Percentiles rank a stretch among this genome's conserved stretches.
Conservation (phyloP, 2,329 filamentous ascomycete species). For the Aspergillus intermedius region DNA sequence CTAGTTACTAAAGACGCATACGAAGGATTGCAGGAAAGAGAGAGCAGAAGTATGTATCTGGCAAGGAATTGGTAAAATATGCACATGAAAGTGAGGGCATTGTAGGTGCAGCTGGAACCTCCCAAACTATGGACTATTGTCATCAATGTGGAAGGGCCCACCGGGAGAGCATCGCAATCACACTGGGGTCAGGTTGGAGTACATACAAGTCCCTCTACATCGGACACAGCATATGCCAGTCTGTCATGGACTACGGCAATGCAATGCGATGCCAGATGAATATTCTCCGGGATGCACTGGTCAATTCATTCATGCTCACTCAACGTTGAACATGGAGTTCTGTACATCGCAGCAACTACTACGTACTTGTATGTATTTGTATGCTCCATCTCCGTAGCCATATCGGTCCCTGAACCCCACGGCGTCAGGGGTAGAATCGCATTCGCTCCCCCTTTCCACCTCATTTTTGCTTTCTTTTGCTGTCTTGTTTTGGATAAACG, state of each 20-base stretch:
- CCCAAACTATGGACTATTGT: neutral
- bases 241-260: neutral
- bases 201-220: neutral
- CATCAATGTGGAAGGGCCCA: neutral
- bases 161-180: neutral
- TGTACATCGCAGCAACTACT: too few species aligned
- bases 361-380: neutral
- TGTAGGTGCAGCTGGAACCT: neutral
- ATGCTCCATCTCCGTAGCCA: too few species aligned
- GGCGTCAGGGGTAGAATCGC: constrained; percentile 2
- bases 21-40: too few species aligned
- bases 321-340: neutral
- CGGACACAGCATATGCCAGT: too few species aligned
- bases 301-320: neutral
- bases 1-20: too few species aligned
- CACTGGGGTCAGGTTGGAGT: too few species aligned
- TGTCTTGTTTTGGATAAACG: neutral
- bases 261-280: neutral
- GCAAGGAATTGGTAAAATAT: neutral
- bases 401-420: constrained; percentile 1
- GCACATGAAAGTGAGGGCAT: neutral
- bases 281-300: neutral
- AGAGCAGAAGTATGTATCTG: too few species aligned
- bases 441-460: neutral
- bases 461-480: neutral